Evolutionary conservation across 805 yeast genomes (phyloP).

Genomic region (Pichia manshurica): DNA sequence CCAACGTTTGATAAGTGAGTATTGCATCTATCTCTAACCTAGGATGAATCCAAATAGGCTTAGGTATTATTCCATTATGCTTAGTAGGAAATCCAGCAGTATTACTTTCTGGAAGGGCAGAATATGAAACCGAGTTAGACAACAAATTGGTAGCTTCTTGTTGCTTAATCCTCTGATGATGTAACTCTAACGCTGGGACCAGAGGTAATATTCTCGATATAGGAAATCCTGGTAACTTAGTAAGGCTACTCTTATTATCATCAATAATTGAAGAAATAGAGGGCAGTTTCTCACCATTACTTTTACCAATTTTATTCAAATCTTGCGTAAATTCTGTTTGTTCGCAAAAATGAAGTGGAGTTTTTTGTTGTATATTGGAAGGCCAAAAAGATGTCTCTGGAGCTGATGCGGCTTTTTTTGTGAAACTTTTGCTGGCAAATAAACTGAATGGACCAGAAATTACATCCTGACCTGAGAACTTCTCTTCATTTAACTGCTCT

Average conservation of each 20-base stretch:
- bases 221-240: neutral
- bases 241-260: neutral
- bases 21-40: conserved; percentile 28
- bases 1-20: conserved; percentile 25
- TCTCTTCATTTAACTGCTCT: conserved; percentile 21
- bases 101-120: neutral
- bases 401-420: too few relatives aligned
- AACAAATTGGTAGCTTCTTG: conserved; percentile 1
- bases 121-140: neutral
- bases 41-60: conserved; percentile 32
- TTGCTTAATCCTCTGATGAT: conserved; percentile 6
- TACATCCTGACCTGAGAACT: conserved; percentile 24
- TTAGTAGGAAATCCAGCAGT: neutral
- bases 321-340: neutral
- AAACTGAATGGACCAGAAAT: conserved; percentile 28
- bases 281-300: neutral
- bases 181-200: conserved; percentile 9
- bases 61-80: conserved; percentile 17
- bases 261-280: neutral
- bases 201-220: conserved; percentile 3
- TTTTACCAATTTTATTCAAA: neutral
- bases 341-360: neutral
- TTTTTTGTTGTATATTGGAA: too few relatives aligned
- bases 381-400: too few relatives aligned
- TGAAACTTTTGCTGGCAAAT: too few relatives aligned